Base-by-base conservation (phyloP, 1,284 basidiomycete genomes). In the Grifola frondosa region DNA sequence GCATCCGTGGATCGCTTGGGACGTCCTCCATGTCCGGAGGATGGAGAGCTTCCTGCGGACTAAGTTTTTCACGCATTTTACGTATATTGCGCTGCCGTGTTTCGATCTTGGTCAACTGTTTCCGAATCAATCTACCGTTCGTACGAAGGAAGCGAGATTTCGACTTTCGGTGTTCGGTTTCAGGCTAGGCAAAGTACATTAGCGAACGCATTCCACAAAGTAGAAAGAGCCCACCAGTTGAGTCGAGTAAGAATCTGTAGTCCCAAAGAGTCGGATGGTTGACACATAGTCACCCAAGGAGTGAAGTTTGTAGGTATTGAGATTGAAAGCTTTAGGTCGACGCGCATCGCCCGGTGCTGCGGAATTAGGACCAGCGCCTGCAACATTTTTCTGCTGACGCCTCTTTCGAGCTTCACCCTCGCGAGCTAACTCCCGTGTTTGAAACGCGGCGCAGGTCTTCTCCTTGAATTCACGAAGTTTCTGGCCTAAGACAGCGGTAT, bases 231-330 rank as follows among this genome's bases (percentile, higher is more conserved):
- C n/a, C n/a, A n/a, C n/a, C n/a, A n/a, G n/a, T n/a, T 45, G 39
- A 5, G 54, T 55, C 2, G 53, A 46, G 28, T 45, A 52, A 5
- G 49, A 52, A 15, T 58, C 58, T 9, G 54, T 55, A 2, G 57
- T 50, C 1, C 60, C 61, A 17, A 54, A 43, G 10, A 6, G 4
- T 2, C 23, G 37, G 31, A 61, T 55, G 5, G 34, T 45, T 8
- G 17, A 3, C 3, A 47, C 33, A 35, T 57, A 57, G 46, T 63
- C 54, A 1, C 54, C 58, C 10, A 61, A 42, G 4, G 45, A 25
- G 41, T 62, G 60, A 1, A 55, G 10, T 32, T 65, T 65, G 32
- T 44, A 56, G 4, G 53, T 60, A 4, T 40, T 23, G 6, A 60
- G 39, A 40, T 52, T 58, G 29, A 56, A 49, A 15, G 42, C 29